A percentile compares a stretch with the other conserved stretches of the same genome.
Conservation (phyloP, 495 filamentous ascomycete genomes). For the Trichoderma erinaceum region DNA sequence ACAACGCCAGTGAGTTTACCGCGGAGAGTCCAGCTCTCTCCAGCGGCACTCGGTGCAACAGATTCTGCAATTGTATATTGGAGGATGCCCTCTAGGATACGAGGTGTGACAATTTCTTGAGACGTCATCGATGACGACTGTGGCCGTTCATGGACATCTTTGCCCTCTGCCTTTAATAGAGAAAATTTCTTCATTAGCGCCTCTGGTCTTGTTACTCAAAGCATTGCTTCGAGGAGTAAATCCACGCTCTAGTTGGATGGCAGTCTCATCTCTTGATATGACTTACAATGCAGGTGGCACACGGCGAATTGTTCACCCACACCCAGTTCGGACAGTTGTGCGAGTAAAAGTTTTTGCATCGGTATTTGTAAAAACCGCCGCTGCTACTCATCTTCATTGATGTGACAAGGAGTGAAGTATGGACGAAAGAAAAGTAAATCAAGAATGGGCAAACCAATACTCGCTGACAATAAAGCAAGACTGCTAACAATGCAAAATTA, state of each 20-base stretch:
- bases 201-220: no score
- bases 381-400: constrained; percentile 47
- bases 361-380: constrained; percentile 55
- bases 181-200: no score
- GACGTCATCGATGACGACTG: not conserved
- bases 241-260: not conserved
- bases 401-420: not conserved
- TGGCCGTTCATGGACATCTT: not conserved
- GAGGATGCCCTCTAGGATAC: constrained; percentile 11
- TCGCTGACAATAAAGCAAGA: not conserved
- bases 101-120: constrained; percentile 4
- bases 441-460: not conserved
- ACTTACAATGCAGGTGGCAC: constrained; percentile 52
- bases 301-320: constrained; percentile 52
- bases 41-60: constrained; percentile 26
- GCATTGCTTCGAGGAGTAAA: no score
- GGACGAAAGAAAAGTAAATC: not conserved
- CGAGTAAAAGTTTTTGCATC: constrained; percentile 55
- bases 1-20: constrained; percentile 21
- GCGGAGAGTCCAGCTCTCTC: constrained; percentile 30
- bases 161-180: not conserved
- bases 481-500: not conserved
- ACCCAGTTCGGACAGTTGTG: constrained; percentile 58
- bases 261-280: not conserved
- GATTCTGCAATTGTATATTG: constrained; percentile 34